These are phyloP conservation scores for Fraxinus sp. DNA, from an alignment of 305 asterid species.

Conservation along the genomic window DNA sequence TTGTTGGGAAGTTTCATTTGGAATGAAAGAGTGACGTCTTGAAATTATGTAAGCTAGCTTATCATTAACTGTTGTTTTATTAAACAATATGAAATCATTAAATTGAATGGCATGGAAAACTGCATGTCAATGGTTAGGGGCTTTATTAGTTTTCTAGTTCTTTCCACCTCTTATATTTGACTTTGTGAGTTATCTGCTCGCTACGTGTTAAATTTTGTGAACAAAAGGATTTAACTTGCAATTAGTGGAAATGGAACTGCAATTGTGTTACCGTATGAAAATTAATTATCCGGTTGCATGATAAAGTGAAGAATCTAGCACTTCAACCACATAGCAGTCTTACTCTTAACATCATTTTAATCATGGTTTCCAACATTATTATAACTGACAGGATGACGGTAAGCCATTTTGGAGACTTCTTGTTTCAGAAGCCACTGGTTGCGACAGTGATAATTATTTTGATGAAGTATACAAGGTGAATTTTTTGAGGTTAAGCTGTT, in stretches of 20 bases:
- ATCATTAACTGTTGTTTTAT: neutral
- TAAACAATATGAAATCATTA: neutral
- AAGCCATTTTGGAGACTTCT: conserved; percentile 89
- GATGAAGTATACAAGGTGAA: conserved; percentile 88
- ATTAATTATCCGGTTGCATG: neutral
- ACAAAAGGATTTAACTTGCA: neutral
- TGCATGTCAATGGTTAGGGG: neutral
- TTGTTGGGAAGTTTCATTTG: neutral
- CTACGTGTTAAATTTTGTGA: neutral
- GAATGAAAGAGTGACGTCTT: neutral
- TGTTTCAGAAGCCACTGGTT: conserved; percentile 88
- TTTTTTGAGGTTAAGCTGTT: conserved; percentile 9
- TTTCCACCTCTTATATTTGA: neutral
- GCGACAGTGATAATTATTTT: conserved; percentile 54
- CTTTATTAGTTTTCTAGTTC: neutral
- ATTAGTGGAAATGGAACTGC: neutral
- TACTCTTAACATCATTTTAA: neutral
- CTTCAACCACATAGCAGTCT: neutral
- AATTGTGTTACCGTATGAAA: neutral
- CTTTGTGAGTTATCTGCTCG: neutral
- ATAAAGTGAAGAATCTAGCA: neutral
- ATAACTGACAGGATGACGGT: conserved; percentile 73
- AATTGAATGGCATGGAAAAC: neutral
- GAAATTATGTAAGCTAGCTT: neutral
- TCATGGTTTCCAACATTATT: neutral